Evolutionary conservation across 108 stramenopile species (phyloP).

Genomic region (Fragilaria radians): DNA sequence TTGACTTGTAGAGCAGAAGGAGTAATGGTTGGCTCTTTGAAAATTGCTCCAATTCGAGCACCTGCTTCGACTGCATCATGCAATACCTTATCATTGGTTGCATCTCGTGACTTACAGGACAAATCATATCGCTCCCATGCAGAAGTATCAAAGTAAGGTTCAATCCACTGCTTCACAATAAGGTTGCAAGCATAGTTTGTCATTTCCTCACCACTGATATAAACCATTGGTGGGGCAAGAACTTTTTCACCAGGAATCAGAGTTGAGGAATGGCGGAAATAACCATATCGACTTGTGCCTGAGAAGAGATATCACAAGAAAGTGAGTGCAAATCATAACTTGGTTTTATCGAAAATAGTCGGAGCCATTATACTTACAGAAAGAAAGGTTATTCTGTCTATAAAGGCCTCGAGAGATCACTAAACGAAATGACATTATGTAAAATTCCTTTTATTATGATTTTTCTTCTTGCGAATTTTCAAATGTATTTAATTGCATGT

Average conservation of each 20-base stretch:
- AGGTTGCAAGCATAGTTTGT: conserved; percentile 89
- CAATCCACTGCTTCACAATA: conserved; percentile 88
- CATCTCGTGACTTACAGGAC: conserved; percentile 85
- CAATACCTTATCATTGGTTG: conserved; percentile 86
- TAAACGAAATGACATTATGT: too few relatives aligned
- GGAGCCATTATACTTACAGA: too few relatives aligned
- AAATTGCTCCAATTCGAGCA: conserved; percentile 85
- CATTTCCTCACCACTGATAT: conserved; percentile 96
- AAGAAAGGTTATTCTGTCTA: too few relatives aligned
- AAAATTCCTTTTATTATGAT: too few relatives aligned
- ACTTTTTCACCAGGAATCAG: conserved; percentile 33
- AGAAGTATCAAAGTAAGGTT: conserved; percentile 86
- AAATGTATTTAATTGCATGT: too few relatives aligned
- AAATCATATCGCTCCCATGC: conserved; percentile 88
- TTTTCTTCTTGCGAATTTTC: too few relatives aligned
- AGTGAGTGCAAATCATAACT: too few relatives aligned
- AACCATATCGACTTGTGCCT: too few relatives aligned
- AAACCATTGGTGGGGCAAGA: conserved; percentile 89
- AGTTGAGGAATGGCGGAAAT: not conserved
- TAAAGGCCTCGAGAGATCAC: too few relatives aligned
- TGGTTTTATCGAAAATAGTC: too few relatives aligned
- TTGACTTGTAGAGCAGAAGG: conserved; percentile 84
- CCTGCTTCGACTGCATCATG: conserved; percentile 90
- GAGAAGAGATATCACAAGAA: too few relatives aligned
- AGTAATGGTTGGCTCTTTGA: conserved; percentile 98